These are phyloP conservation scores for Pseudevernia furfuracea DNA, from an alignment of 495 filamentous ascomycete species.

Conservation along the genomic window DNA sequence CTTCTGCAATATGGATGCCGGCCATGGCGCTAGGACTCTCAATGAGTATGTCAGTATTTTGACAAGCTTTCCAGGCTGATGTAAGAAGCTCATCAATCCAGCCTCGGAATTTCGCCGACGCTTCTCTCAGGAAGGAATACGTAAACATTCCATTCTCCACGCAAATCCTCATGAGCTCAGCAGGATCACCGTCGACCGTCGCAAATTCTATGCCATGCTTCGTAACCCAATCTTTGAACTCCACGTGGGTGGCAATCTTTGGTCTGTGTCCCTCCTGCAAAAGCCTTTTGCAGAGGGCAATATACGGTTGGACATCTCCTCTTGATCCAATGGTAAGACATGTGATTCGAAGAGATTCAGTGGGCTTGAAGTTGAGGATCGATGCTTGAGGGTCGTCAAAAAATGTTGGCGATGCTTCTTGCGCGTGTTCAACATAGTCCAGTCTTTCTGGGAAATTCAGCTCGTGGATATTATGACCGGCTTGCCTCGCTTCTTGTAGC, in stretches of 20 bases:
- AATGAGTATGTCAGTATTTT: slow-evolving; percentile 83
- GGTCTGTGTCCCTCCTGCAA: slow-evolving; percentile 79
- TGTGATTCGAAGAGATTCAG: slow-evolving; percentile 73
- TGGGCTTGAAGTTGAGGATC: slow-evolving; percentile 89
- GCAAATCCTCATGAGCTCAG: slow-evolving; percentile 89
- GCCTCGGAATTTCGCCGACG: slow-evolving; percentile 78
- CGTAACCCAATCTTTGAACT: slow-evolving; percentile 84
- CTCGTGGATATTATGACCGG: slow-evolving; percentile 51
- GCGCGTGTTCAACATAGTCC: slow-evolving; percentile 32
- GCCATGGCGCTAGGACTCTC: slow-evolving; percentile 97
- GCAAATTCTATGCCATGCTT: slow-evolving; percentile 89
- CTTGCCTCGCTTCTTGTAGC: slow-evolving; percentile 67
- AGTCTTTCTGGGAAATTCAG: slow-evolving; percentile 48
- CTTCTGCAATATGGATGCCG: slow-evolving; percentile 97
- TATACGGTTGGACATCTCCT: slow-evolving; percentile 96
- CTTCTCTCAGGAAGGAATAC: slow-evolving; percentile 79
- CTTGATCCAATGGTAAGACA: slow-evolving; percentile 94
- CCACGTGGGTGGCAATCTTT: slow-evolving; percentile 83
- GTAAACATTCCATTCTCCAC: slow-evolving; percentile 98
- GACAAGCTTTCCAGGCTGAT: slow-evolving; percentile 78
- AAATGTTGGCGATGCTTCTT: slow-evolving; percentile 60
- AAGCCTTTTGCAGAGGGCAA: slow-evolving; percentile 87
- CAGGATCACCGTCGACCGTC: slow-evolving; percentile 82
- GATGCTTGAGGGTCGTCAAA: slow-evolving; percentile 92
- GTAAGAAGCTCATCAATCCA: slow-evolving; percentile 86